Percentiles rank a stretch among this genome's conserved stretches.
These are phyloP conservation scores for Cutaneotrichosporon sp. DNA, from an alignment of 1,284 basidiomycete species.

Conservation along the genomic window DNA sequence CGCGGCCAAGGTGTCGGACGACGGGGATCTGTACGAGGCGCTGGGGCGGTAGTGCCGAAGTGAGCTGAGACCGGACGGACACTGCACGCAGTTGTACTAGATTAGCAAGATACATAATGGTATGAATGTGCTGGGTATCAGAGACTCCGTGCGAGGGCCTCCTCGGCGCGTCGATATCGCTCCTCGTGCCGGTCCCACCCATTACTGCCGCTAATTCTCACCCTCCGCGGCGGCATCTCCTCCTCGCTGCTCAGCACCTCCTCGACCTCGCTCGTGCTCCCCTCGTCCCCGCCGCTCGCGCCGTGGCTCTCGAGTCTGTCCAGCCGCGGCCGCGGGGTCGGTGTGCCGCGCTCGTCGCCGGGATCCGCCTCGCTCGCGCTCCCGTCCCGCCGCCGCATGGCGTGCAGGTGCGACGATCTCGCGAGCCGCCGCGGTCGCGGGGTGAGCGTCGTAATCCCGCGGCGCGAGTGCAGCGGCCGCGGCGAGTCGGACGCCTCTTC, in stretches of 20 bases:
- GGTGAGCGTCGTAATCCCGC: neutral
- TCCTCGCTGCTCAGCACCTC: slow-evolving; percentile 8
- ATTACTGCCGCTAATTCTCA: no score
- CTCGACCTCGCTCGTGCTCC: slow-evolving; percentile 18
- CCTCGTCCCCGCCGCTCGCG: slow-evolving; percentile 6
- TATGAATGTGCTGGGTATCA: slow-evolving; percentile 16
- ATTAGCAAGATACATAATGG: slow-evolving; percentile 1
- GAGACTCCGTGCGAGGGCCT: neutral
- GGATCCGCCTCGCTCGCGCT: slow-evolving; percentile 12
- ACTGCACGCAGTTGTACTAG: neutral
- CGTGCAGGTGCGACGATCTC: slow-evolving; percentile 45
- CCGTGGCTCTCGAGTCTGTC: neutral
- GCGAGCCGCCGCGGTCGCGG: slow-evolving; percentile 25
- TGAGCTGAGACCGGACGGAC: no score
- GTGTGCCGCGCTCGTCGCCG: neutral
- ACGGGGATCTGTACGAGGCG: slow-evolving; percentile 11
- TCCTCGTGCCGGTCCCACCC: no score
- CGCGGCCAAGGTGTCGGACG: slow-evolving; percentile 38
- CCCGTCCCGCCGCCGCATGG: slow-evolving; percentile 27
- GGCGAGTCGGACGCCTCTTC: neutral
- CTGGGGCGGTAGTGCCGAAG: slow-evolving; percentile 4
- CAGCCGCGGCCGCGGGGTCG: neutral
- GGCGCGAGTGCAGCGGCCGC: neutral
- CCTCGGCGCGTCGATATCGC: neutral
- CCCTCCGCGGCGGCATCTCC: no score